Conservation (phyloP, 768 basidiomycete species). For the Leccinum subgranulosum region DNA sequence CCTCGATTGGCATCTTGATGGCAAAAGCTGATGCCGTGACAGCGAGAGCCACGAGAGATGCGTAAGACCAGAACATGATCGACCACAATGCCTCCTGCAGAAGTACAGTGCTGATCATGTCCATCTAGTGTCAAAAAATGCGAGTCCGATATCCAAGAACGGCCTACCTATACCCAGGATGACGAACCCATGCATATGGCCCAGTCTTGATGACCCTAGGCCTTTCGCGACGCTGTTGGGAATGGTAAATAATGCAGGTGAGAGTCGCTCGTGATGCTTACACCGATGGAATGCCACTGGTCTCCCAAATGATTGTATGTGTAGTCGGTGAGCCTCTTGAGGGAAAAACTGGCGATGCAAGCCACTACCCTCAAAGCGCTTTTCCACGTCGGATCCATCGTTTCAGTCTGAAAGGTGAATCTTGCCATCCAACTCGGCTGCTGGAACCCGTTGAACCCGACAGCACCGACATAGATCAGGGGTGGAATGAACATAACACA, state of each 20-base stretch:
- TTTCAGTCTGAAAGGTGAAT: slow-evolving; percentile 13
- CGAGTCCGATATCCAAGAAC: background rate
- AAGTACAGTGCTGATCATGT: slow-evolving; percentile 13
- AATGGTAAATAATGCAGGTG: background rate
- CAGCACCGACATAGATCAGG: slow-evolving; percentile 20
- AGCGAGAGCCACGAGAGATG: slow-evolving; percentile 20
- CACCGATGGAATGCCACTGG: slow-evolving; percentile 29
- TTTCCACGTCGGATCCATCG: slow-evolving; percentile 8
- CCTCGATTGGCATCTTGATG: slow-evolving; percentile 35
- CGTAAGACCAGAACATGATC: slow-evolving; percentile 33
- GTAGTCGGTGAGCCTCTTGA: background rate
- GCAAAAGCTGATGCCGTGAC: slow-evolving; percentile 19
- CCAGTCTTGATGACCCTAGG: slow-evolving; percentile 30
- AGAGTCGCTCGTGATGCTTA: background rate
- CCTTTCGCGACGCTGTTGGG: slow-evolving; percentile 26
- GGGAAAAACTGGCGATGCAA: slow-evolving; percentile 16
- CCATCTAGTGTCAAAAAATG: background rate
- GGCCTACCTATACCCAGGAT: slow-evolving; percentile 30
- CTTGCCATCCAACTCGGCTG: slow-evolving; percentile 31
- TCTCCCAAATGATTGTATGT: slow-evolving; percentile 17
- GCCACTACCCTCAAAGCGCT: slow-evolving; percentile 14
- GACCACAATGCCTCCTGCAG: slow-evolving; percentile 18
- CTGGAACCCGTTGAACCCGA: slow-evolving; percentile 23
- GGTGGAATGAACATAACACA: slow-evolving; percentile 18
- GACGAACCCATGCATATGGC: slow-evolving; percentile 34